Conservation (phyloP, 2,329 filamentous ascomycete species). For the Macrophomina tecta region DNA sequence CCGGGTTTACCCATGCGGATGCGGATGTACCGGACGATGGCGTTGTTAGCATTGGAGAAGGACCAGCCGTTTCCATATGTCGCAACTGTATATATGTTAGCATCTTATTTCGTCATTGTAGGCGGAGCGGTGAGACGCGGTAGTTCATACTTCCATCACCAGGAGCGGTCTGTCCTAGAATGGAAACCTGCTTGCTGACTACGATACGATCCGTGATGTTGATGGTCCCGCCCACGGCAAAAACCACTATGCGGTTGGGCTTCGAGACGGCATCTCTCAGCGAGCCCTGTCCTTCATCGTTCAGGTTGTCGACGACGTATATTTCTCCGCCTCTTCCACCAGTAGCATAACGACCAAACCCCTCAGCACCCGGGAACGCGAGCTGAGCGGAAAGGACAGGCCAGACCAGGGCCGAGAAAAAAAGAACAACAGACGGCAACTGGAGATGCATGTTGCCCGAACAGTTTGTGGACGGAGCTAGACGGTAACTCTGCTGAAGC, state of each 20-base stretch:
- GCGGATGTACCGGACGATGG: conserved; percentile 62
- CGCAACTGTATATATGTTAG: conserved; percentile 47
- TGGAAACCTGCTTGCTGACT: conserved; percentile 56
- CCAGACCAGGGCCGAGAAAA: conserved; percentile 25
- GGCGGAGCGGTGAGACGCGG: background rate
- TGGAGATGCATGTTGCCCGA: conserved; percentile 8
- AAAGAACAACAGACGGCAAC: conserved; percentile 2
- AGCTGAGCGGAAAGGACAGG: conserved; percentile 32
- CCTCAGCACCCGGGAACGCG: conserved; percentile 59
- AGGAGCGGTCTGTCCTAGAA: conserved; percentile 59
- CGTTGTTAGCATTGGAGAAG: conserved; percentile 59
- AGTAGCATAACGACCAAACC: conserved; percentile 55
- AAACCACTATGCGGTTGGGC: conserved; percentile 57
- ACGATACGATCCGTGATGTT: conserved; percentile 55
- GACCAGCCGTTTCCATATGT: conserved; percentile 62
- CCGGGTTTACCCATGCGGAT: conserved; percentile 61
- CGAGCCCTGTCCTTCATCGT: conserved; percentile 56
- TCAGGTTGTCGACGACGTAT: conserved; percentile 57
- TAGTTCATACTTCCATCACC: conserved; percentile 46
- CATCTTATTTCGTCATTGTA: no score
- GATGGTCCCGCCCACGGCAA: conserved; percentile 58
- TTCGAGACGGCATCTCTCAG: conserved; percentile 58
- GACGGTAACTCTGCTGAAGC: background rate
- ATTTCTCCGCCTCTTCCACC: conserved; percentile 56
- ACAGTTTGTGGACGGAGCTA: background rate